A percentile compares a stretch with the other conserved stretches of the same genome.
Evolutionary conservation across 2,329 filamentous ascomycete genomes (phyloP).

Genomic region (Penicillium sp.): DNA sequence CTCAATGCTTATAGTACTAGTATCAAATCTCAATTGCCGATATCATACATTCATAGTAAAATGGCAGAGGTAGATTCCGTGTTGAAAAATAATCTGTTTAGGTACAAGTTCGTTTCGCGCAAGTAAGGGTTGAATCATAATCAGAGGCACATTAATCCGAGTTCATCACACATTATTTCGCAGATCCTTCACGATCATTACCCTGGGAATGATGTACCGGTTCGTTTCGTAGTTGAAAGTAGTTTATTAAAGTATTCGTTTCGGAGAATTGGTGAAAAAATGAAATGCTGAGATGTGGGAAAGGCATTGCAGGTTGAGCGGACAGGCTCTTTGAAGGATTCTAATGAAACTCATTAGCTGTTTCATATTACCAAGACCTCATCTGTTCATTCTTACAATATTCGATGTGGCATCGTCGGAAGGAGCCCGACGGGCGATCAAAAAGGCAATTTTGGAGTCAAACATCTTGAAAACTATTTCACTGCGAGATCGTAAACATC

Average conservation of each 20-base stretch:
- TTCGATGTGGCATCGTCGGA: neutral
- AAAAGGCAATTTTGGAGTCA: conserved; percentile 8
- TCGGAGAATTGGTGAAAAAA: neutral
- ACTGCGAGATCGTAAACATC: neutral
- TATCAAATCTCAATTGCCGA: neutral
- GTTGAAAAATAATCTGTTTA: neutral
- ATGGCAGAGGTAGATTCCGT: no score
- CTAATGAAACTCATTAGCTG: neutral
- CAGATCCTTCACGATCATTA: neutral
- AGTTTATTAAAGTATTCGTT: neutral
- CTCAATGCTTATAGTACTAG: neutral
- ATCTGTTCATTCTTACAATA: neutral
- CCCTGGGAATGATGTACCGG: neutral
- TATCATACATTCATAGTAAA: no score
- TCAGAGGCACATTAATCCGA: neutral
- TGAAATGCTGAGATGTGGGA: neutral
- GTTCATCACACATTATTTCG: neutral
- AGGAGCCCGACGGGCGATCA: conserved; percentile 1
- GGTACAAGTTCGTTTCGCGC: neutral
- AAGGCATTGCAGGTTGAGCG: neutral
- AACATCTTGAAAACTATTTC: neutral
- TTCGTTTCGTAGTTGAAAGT: neutral
- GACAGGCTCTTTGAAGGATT: neutral
- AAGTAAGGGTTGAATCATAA: neutral
- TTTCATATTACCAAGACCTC: neutral